A percentile compares a stretch with the other conserved stretches of the same genome.
Evolutionary conservation across 2,329 filamentous ascomycete genomes (phyloP).

Genomic region (Aspergillus piperis): DNA sequence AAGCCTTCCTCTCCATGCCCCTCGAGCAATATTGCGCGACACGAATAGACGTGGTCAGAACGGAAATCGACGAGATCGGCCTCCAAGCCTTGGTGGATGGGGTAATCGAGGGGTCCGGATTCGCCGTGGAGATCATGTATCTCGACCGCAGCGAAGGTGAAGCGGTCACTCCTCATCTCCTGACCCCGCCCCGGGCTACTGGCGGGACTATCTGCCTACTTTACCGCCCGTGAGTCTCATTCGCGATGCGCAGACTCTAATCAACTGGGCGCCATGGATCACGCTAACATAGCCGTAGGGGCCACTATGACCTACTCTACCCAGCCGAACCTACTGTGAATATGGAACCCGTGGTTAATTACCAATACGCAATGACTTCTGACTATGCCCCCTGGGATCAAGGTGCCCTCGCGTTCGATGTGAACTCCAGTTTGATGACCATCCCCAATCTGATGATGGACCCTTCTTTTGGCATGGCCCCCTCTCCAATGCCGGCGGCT

Average conservation of each 20-base stretch:
- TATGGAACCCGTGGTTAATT: constrained; percentile 44
- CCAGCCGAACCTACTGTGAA: constrained; percentile 53
- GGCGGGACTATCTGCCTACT: constrained; percentile 68
- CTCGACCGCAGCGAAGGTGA: constrained; percentile 81
- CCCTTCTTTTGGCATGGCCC: constrained; percentile 31
- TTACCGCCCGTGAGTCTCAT: constrained; percentile 62
- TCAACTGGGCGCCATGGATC: background rate
- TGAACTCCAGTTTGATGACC: constrained; percentile 44
- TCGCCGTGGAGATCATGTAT: constrained; percentile 86
- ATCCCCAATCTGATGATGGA: constrained; percentile 45
- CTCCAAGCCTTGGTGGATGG: constrained; percentile 75
- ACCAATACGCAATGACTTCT: constrained; percentile 44
- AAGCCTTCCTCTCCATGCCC: constrained; percentile 67
- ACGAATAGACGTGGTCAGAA: constrained; percentile 71
- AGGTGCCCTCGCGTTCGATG: constrained; percentile 41
- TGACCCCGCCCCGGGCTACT: constrained; percentile 41
- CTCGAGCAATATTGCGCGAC: constrained; percentile 69
- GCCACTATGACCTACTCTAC: constrained; percentile 95
- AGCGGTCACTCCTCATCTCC: constrained; percentile 61
- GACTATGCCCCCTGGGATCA: constrained; percentile 42
- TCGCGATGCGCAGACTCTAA: background rate
- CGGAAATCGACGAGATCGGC: constrained; percentile 90
- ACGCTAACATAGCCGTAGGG: constrained; percentile 49
- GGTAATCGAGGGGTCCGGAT: constrained; percentile 74
- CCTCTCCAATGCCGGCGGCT: constrained; percentile 34